Evolutionary conservation across 139 green algal genomes (phyloP).

Genomic region (Chlorella sp.): DNA sequence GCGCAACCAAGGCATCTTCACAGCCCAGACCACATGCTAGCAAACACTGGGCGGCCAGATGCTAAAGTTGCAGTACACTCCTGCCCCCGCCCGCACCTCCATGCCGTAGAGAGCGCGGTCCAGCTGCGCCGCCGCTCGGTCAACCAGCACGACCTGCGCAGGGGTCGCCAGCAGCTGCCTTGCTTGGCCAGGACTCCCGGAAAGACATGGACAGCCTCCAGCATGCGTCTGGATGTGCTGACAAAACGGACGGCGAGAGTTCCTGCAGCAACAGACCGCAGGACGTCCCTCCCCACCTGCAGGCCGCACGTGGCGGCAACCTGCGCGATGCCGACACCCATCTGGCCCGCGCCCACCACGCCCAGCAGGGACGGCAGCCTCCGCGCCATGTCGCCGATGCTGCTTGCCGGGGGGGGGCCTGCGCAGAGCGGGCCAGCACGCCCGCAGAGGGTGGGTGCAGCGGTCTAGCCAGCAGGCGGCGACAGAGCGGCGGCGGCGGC

Average conservation of each 20-base stretch:
- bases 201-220: not conserved
- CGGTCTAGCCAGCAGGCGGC: not conserved
- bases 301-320: slow-evolving; percentile 57
- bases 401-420: too few species aligned
- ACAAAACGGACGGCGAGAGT: not conserved
- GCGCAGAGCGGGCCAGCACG: not conserved
- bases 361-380: slow-evolving; percentile 48
- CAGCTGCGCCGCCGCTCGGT: slow-evolving; percentile 37
- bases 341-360: slow-evolving; percentile 79
- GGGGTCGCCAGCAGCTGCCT: not conserved
- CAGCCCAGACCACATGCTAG: too few species aligned
- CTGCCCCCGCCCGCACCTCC: too few species aligned
- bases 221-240: not conserved
- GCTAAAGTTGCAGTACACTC: too few species aligned
- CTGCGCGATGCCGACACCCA: slow-evolving; percentile 81
- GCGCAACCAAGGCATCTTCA: too few species aligned
- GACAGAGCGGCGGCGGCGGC: not conserved
- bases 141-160: slow-evolving; percentile 28
- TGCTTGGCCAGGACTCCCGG: not conserved
- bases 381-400: not conserved
- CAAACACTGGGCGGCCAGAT: too few species aligned
- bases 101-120: not conserved
- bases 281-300: slow-evolving; percentile 18
- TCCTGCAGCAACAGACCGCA: not conserved
- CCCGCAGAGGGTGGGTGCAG: not conserved